These are phyloP conservation scores for Neonectria punicea DNA, from an alignment of 2,329 filamentous ascomycete genomes.

Conservation along the genomic window DNA sequence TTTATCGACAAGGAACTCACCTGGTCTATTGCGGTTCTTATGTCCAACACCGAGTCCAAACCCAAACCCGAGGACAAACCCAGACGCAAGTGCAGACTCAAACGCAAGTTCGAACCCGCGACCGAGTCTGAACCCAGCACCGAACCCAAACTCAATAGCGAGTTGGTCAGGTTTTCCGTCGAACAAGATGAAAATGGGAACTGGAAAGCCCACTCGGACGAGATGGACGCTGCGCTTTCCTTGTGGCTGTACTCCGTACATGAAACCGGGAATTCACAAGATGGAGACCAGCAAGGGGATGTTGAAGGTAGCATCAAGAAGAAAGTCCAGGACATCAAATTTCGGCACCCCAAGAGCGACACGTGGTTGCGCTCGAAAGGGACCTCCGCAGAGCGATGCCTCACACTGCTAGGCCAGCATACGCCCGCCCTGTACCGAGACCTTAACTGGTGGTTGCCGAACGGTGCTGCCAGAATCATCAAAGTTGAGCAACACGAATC, in stretches of 20 bases:
- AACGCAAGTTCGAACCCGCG: too few relatives aligned
- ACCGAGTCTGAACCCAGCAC: too few relatives aligned
- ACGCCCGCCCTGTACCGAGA: conserved; percentile 19
- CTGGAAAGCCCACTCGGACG: conserved; percentile 36
- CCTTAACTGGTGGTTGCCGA: conserved; percentile 33
- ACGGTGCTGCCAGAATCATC: conserved; percentile 21
- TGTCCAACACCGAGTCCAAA: too few relatives aligned
- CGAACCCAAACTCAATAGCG: too few relatives aligned
- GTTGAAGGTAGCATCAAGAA: conserved; percentile 10
- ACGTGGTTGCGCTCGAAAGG: conserved; percentile 30
- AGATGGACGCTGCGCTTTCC: conserved; percentile 45
- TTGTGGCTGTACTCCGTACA: conserved; percentile 40
- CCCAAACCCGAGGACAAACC: too few relatives aligned
- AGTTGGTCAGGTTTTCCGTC: too few relatives aligned
- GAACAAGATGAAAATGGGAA: not conserved
- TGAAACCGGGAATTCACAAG: not conserved
- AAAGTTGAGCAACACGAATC: not conserved
- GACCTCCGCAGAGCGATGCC: not conserved
- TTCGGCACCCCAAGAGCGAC: conserved; percentile 7
- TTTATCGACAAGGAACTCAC: too few relatives aligned
- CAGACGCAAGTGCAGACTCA: too few relatives aligned
- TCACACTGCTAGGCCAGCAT: conserved; percentile 30
- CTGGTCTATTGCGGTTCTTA: too few relatives aligned
- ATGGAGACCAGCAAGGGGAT: not conserved
- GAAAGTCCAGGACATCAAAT: not conserved